Conservation (phyloP, 805 yeast genomes). For the Ogataea allantospora region DNA sequence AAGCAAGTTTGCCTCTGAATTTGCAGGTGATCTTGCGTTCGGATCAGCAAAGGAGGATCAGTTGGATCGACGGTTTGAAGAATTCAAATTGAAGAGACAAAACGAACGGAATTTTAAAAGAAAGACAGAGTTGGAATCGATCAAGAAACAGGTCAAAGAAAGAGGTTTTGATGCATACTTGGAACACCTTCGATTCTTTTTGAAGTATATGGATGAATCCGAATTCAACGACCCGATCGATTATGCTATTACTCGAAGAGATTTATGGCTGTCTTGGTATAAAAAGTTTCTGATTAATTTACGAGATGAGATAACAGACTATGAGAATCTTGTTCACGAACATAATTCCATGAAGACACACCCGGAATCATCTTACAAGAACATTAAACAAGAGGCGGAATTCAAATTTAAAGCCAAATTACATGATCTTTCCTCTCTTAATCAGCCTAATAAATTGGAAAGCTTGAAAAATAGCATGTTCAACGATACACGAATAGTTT, state of each 20-base stretch:
- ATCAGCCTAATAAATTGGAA: slow-evolving; percentile 20
- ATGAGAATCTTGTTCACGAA: slow-evolving; percentile 15
- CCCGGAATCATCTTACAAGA: slow-evolving; percentile 6
- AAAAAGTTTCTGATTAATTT: slow-evolving; percentile 20
- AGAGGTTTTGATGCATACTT: slow-evolving; percentile 26
- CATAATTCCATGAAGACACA: slow-evolving; percentile 6
- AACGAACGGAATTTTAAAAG: slow-evolving; percentile 1
- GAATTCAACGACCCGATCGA: slow-evolving; percentile 32
- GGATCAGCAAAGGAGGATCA: slow-evolving; percentile 23
- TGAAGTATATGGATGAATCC: slow-evolving; percentile 34
- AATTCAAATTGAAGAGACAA: not conserved
- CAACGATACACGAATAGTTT: slow-evolving; percentile 29
- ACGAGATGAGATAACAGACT: slow-evolving; percentile 18
- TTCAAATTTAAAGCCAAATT: slow-evolving; percentile 13
- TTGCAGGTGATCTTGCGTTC: slow-evolving; percentile 35
- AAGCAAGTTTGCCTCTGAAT: slow-evolving; percentile 26
- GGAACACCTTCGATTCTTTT: slow-evolving; percentile 31
- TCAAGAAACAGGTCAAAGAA: slow-evolving; percentile 18
- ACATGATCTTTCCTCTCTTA: slow-evolving; percentile 18
- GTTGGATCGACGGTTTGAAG: slow-evolving; percentile 18
- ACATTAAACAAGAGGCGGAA: slow-evolving; percentile 16
- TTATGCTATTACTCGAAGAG: slow-evolving; percentile 33
- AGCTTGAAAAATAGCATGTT: slow-evolving; percentile 22
- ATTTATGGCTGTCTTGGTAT: slow-evolving; percentile 32
- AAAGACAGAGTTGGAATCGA: slow-evolving; percentile 9